Evolutionary conservation across 2,329 filamentous ascomycete genomes (phyloP).

Genomic region (Fusarium duplospermum): DNA sequence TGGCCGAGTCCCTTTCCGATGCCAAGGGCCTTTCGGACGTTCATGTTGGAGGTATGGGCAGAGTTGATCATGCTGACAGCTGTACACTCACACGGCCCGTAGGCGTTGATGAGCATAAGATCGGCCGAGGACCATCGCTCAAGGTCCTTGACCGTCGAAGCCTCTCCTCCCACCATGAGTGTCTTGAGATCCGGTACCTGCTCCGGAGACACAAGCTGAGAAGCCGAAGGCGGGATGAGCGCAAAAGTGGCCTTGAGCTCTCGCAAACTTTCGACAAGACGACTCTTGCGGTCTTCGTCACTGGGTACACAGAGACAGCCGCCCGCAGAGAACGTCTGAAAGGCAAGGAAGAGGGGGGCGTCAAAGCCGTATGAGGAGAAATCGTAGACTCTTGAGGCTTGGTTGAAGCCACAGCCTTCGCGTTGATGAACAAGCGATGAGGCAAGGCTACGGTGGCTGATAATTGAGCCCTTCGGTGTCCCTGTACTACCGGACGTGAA

Average conservation of each 20-base stretch:
- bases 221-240: neutral
- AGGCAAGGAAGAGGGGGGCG: constrained; percentile 50
- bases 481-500: constrained; percentile 70
- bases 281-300: constrained; percentile 48
- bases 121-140: neutral
- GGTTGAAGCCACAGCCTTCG: neutral
- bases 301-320: constrained; percentile 55
- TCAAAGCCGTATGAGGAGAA: constrained; percentile 54
- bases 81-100: constrained; percentile 15
- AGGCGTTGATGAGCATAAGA: constrained; percentile 7
- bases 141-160: neutral
- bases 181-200: neutral
- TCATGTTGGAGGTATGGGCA: neutral
- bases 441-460: constrained; percentile 21
- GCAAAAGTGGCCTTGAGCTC: neutral
- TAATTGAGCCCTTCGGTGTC: constrained; percentile 63
- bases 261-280: neutral
- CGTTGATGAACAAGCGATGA: constrained; percentile 3
- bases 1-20: neutral
- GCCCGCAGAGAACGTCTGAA: constrained; percentile 51
- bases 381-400: constrained; percentile 23
- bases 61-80: neutral
- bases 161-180: constrained; percentile 7
- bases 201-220: neutral
- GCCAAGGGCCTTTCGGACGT: neutral